Evolutionary conservation across 169 alveolate genomes (phyloP).

Genomic region (Cryptosporidium ubiquitum): DNA sequence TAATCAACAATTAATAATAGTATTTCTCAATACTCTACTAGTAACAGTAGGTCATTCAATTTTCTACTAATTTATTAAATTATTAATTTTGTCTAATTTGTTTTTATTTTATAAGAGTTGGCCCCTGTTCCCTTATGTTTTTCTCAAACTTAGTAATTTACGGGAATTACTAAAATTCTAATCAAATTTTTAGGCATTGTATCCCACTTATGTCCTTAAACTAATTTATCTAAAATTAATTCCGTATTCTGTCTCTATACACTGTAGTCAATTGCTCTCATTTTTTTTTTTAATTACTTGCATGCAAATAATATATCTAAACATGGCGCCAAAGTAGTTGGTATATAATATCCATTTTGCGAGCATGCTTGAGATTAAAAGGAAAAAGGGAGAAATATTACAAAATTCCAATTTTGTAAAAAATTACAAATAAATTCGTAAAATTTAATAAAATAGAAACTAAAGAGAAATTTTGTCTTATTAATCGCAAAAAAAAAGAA

Average conservation of each 20-base stretch:
- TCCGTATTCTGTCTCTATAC: too few species aligned
- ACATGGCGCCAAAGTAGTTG: neutral
- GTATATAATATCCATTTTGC: neutral
- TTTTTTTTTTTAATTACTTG: neutral
- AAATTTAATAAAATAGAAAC: neutral
- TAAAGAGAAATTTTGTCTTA: neutral
- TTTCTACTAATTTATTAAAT: neutral
- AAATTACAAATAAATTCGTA: neutral
- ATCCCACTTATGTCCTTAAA: too few species aligned
- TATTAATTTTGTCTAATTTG: neutral
- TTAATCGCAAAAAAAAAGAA: neutral
- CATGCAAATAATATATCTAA: slow-evolving; percentile 1
- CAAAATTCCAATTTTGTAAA: neutral
- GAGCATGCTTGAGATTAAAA: neutral
- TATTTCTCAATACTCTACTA: neutral
- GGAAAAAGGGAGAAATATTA: neutral
- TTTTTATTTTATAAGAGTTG: too few species aligned
- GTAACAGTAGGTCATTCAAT: neutral
- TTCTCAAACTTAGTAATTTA: too few species aligned
- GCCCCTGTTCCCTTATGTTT: too few species aligned
- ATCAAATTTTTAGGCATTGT: too few species aligned
- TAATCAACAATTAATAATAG: neutral
- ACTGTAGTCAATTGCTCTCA: neutral
- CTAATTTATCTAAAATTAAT: too few species aligned
- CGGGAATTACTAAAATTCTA: too few species aligned